Evolutionary conservation across 1,284 basidiomycete genomes (phyloP).

Genomic region (Boletus sp.): DNA sequence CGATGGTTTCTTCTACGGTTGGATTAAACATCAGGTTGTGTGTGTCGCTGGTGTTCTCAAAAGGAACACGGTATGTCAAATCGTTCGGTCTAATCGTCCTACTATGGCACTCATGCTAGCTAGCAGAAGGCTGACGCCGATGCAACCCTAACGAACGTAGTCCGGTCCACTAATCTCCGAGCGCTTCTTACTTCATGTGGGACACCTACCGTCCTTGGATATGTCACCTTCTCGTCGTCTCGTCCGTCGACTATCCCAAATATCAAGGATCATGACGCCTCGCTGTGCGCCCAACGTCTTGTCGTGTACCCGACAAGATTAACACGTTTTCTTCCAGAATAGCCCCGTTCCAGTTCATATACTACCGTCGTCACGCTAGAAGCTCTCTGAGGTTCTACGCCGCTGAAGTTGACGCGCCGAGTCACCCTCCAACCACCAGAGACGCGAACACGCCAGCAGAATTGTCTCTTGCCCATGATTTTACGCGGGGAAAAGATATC

Average conservation of each 20-base stretch:
- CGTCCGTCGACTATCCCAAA: slow-evolving; percentile 17
- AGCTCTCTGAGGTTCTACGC: slow-evolving; percentile 60
- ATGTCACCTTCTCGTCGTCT: slow-evolving; percentile 25
- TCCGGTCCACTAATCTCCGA: slow-evolving; percentile 15
- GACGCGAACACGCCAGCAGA: slow-evolving; percentile 21
- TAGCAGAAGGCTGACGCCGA: slow-evolving; percentile 30
- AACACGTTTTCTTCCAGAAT: slow-evolving; percentile 20
- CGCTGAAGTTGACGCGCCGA: slow-evolving; percentile 44
- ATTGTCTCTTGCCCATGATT: slow-evolving; percentile 32
- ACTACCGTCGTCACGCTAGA: slow-evolving; percentile 54
- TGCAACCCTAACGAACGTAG: slow-evolving; percentile 15
- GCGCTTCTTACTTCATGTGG: slow-evolving; percentile 24
- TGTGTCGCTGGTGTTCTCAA: slow-evolving; percentile 57
- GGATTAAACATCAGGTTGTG: slow-evolving; percentile 43
- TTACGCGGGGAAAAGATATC: slow-evolving; percentile 24
- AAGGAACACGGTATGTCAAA: slow-evolving; percentile 38
- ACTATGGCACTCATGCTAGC: slow-evolving; percentile 1
- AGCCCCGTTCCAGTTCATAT: slow-evolving; percentile 42
- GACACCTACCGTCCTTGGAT: slow-evolving; percentile 33
- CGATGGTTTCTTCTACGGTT: slow-evolving; percentile 58
- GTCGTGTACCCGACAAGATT: slow-evolving; percentile 15
- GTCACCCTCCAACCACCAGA: slow-evolving; percentile 21
- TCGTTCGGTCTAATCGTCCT: not conserved
- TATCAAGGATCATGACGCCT: slow-evolving; percentile 22
- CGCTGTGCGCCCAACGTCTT: slow-evolving; percentile 21